Base-by-base conservation (phyloP, 2,329 filamentous ascomycete genomes). In the Penicillium palitans region DNA sequence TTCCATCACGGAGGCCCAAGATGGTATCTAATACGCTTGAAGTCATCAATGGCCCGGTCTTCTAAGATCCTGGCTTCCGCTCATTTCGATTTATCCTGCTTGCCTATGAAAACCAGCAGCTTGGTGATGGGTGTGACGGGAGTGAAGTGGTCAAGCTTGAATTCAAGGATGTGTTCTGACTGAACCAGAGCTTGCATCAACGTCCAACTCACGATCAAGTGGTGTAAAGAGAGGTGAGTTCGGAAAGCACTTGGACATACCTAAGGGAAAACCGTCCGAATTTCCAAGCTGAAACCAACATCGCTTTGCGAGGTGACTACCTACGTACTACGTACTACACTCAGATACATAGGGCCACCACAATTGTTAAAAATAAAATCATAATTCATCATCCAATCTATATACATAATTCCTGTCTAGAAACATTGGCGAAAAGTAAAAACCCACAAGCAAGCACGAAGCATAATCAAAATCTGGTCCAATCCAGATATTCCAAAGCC, bases 331-430 rank as follows among this genome's bases (percentile, higher is more conserved):
- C 5, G 12, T 33, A 35, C 29, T 35, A 48, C 5, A 13, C 42
- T 27, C 2, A 6, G 6, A 24, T 42, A 42, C 21, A 21, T 21
- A 25, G 13, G 40, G 29, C 4, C n/a, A 19, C n/a, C n/a, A 4
- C 3, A 4, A 33, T 47, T 4, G 12, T 31, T 7, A 21, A 47
- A 52, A 53, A 27, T 42, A 45, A 27, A 48, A 60, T 63, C 61
- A 56, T 63, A 53, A 63, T 58, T 60, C 61, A 58, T 63, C 40
- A 59, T 44, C 40, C 48, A 37, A 57, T 60, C 60, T 63, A 60
- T 58, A 10, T 54, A 54, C 55, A 54, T 44, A 29, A 25, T 35
- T 17, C 29, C 35, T 33, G 51, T 54, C 50, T 58, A 58, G 37
- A 54, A 31, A 10, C 3, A 13, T 35, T 17, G 40, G 21, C 44